Conservation (phyloP, 1,139 yeast species). For the Zhuliangozyma blackwelliae region DNA sequence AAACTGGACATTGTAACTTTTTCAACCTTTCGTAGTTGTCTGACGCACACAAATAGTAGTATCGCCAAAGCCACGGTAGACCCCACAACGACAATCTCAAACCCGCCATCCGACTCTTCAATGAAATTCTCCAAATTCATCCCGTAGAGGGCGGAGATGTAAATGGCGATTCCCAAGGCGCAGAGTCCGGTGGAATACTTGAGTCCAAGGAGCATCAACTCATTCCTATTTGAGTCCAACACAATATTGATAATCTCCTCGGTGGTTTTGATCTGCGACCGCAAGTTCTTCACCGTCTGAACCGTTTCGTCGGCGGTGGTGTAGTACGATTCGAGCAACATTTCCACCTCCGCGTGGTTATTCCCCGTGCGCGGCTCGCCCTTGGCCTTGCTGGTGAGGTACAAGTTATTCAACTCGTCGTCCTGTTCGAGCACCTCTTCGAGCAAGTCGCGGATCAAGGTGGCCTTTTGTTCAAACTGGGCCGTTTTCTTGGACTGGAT, state of each 20-base stretch:
- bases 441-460: constrained; percentile 36
- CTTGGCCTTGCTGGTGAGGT: constrained; percentile 27
- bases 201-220: constrained; percentile 43
- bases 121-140: constrained; percentile 85
- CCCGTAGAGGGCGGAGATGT: constrained; percentile 42
- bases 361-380: constrained; percentile 24
- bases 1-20: constrained; percentile 40
- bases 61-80: constrained; percentile 24
- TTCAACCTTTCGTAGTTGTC: constrained; percentile 30
- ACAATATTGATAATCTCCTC: constrained; percentile 46
- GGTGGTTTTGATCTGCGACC: constrained; percentile 41
- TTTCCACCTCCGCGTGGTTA: constrained; percentile 41
- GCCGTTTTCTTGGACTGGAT: constrained; percentile 43
- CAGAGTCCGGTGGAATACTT: constrained; percentile 40
- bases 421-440: constrained; percentile 39
- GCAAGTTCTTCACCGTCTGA: constrained; percentile 39
- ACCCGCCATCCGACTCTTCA: constrained; percentile 62
- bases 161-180: constrained; percentile 37
- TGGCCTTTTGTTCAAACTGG: constrained; percentile 41
- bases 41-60: constrained; percentile 25
- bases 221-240: constrained; percentile 45
- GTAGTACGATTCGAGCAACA: constrained; percentile 41
- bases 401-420: constrained; percentile 38
- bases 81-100: constrained; percentile 28
- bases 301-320: constrained; percentile 44